Conservation (phyloP, 75 land plant genomes). For the Selaginella moellendorffii region DNA sequence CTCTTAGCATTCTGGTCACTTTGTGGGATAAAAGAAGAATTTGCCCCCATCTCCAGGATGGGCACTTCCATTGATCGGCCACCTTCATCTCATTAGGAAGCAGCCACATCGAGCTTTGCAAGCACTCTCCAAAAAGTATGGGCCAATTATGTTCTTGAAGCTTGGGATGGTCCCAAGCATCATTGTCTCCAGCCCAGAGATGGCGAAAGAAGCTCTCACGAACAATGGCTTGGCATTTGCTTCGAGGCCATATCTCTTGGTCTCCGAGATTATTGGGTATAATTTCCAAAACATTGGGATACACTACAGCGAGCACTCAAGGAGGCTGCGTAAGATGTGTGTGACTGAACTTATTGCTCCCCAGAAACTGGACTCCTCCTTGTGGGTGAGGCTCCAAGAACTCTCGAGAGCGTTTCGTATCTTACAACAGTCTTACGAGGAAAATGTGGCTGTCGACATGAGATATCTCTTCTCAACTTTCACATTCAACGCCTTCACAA, state of each 20-base stretch:
- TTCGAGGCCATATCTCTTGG: background rate
- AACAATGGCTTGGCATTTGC: background rate
- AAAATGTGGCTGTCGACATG: background rate
- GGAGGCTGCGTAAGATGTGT: background rate
- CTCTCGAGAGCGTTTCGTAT: background rate
- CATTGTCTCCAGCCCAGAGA: background rate
- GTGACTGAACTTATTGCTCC: background rate
- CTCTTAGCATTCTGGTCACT: too few species aligned
- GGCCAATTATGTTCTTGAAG: background rate
- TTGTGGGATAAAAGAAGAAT: background rate
- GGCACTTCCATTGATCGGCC: background rate
- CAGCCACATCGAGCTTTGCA: background rate
- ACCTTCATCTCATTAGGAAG: background rate
- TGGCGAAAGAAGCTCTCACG: background rate
- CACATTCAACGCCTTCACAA: background rate
- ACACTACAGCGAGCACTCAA: background rate
- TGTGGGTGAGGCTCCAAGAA: background rate
- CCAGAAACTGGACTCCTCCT: background rate
- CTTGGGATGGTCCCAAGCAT: background rate
- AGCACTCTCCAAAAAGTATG: background rate
- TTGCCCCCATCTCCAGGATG: background rate
- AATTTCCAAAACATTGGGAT: background rate
- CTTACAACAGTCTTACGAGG: background rate
- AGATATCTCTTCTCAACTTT: background rate
- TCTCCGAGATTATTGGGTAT: background rate